These are phyloP conservation scores for Polysphondylium violaceum DNA, from an alignment of 78 protist species.

Conservation along the genomic window DNA sequence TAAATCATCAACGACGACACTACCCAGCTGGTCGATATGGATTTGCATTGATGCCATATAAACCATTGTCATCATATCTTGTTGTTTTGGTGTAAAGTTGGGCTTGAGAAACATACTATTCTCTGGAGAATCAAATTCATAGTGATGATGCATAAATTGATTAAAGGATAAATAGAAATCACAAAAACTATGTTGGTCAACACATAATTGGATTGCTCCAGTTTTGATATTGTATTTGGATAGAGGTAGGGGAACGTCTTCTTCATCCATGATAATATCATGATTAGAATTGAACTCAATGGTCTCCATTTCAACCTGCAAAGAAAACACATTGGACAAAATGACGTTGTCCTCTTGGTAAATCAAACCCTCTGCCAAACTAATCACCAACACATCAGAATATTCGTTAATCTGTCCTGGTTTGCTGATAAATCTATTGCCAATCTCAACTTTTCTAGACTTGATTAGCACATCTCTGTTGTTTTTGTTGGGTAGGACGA, in stretches of 20 bases:
- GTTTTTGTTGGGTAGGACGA: neutral
- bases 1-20: neutral
- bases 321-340: neutral
- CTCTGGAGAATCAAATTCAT: constrained; percentile 20
- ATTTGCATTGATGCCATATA: neutral
- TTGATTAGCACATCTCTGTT: too few species aligned
- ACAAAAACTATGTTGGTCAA: neutral
- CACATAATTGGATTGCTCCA: neutral
- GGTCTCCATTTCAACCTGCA: neutral
- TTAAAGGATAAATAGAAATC: constrained; percentile 19
- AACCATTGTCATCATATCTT: neutral
- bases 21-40: neutral
- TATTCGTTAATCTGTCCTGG: too few species aligned
- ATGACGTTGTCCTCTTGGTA: neutral
- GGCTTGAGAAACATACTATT: constrained; percentile 26
- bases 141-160: constrained; percentile 26
- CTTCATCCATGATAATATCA: too few species aligned
- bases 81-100: neutral
- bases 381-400: too few species aligned
- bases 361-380: neutral
- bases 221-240: neutral
- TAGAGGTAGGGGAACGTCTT: too few species aligned
- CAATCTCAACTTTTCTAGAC: too few species aligned
- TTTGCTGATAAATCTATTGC: too few species aligned
- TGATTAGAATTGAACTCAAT: too few species aligned